These are phyloP conservation scores for Dacryopinax spathularia DNA, from an alignment of 768 basidiomycete species.

Conservation along the genomic window DNA sequence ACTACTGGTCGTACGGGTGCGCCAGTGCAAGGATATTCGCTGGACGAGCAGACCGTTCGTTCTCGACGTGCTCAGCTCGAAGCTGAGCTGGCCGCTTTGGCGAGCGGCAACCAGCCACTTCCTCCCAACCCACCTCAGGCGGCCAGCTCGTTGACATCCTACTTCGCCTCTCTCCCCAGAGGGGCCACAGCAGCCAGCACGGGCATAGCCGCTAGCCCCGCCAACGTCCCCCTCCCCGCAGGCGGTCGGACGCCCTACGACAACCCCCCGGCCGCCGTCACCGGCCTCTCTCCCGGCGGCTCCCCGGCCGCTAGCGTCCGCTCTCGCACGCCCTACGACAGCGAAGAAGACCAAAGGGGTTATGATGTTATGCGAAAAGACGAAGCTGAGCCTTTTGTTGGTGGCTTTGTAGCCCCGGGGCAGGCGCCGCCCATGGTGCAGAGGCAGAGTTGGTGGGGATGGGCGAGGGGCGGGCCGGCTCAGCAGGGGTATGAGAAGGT, in stretches of 20 bases:
- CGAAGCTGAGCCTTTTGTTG: not conserved
- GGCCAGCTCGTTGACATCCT: not conserved
- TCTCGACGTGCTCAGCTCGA: conserved; percentile 41
- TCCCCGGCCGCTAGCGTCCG: not conserved
- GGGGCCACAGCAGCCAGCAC: not conserved
- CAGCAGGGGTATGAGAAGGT: not conserved
- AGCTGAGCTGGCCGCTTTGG: conserved; percentile 42
- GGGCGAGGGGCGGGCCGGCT: not conserved
- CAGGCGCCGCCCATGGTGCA: not conserved
- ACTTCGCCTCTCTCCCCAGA: not conserved
- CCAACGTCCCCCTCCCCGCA: not conserved
- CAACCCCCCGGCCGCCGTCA: not conserved
- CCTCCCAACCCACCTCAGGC: not conserved
- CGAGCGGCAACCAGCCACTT: not conserved
- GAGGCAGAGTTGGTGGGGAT: not conserved
- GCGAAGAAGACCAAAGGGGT: not conserved
- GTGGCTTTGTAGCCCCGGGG: not conserved
- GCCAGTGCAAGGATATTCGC: not conserved
- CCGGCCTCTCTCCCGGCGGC: not conserved
- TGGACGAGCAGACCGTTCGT: conserved; percentile 23
- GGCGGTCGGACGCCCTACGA: not conserved
- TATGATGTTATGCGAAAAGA: conserved; percentile 3
- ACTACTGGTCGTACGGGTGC: not conserved
- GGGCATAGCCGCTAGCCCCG: not conserved
- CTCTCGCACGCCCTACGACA: not conserved